These are phyloP conservation scores for Zoysia japonica DNA, from an alignment of 176 grass and related monocot genomes.

Conservation along the genomic window DNA sequence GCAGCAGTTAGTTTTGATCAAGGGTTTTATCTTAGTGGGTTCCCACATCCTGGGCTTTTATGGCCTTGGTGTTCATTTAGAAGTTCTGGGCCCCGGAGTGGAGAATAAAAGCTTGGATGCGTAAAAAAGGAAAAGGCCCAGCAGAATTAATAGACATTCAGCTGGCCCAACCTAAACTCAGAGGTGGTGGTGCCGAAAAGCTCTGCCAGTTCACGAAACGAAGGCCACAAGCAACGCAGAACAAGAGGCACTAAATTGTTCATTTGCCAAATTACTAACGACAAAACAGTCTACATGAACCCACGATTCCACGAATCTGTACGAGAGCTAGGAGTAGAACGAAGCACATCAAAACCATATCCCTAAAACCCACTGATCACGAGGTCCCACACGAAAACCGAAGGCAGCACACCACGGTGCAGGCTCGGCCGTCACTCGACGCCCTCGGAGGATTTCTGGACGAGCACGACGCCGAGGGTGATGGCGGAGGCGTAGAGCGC, in stretches of 20 bases:
- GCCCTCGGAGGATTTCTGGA: slow-evolving; percentile 66
- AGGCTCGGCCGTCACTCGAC: slow-evolving; percentile 27
- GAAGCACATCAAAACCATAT: slow-evolving; percentile 1
- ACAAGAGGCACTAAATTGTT: not conserved
- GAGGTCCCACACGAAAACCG: not conserved
- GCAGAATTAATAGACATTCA: not conserved
- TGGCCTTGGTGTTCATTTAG: no score
- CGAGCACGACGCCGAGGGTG: slow-evolving; percentile 67
- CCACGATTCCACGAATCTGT: not conserved
- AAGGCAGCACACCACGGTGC: not conserved
- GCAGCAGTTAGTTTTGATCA: no score
- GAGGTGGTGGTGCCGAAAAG: not conserved
- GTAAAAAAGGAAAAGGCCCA: not conserved
- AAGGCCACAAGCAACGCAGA: not conserved
- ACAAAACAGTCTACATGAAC: not conserved
- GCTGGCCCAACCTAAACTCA: not conserved
- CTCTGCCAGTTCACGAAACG: not conserved
- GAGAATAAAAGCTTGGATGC: not conserved
- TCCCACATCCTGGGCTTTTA: no score
- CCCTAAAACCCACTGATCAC: not conserved
- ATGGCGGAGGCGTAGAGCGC: slow-evolving; percentile 75
- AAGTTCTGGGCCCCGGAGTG: not conserved
- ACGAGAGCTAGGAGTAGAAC: not conserved
- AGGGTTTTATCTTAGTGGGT: not conserved
- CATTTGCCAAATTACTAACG: not conserved